phyloP scores from a whole-genome alignment of 345 rosid species.

The Geranium rotundifolium region DNA sequence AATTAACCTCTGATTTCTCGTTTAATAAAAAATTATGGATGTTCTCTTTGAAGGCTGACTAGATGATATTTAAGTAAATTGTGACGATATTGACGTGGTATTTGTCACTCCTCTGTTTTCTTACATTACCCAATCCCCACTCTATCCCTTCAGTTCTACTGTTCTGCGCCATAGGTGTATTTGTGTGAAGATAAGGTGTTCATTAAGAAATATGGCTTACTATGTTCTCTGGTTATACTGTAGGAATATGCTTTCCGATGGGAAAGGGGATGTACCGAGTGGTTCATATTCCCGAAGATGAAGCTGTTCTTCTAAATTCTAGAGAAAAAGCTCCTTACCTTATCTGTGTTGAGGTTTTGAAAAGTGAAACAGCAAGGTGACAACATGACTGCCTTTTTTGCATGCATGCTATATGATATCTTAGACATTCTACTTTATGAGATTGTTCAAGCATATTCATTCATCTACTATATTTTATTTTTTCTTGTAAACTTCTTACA shows the following conservation, averaged over 20 bases:
- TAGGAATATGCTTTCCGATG: slow-evolving; percentile 98
- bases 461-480: slow-evolving; percentile 7
- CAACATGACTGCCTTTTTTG: background rate
- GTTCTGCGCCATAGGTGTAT: background rate
- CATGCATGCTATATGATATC: background rate
- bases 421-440: background rate
- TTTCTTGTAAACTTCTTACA: slow-evolving; percentile 16
- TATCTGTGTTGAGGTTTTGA: slow-evolving; percentile 84
- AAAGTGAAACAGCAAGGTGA: slow-evolving; percentile 75
- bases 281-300: slow-evolving; percentile 96
- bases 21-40: no score
- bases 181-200: background rate
- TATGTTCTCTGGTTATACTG: slow-evolving; percentile 13
- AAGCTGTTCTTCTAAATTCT: slow-evolving; percentile 92
- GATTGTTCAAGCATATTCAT: slow-evolving; percentile 10
- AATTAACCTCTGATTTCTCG: no score
- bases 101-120: no score
- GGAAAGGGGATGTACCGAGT: slow-evolving; percentile 92
- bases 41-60: no score
- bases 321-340: slow-evolving; percentile 98
- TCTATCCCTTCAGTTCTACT: no score
- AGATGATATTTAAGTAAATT: no score
- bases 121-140: no score
- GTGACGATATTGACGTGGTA: no score
- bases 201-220: slow-evolving; percentile 3